Evolutionary conservation across 768 basidiomycete genomes (phyloP), one percentile per base, ranked within the genome.

Genomic region (Dendrothele bispora): DNA sequence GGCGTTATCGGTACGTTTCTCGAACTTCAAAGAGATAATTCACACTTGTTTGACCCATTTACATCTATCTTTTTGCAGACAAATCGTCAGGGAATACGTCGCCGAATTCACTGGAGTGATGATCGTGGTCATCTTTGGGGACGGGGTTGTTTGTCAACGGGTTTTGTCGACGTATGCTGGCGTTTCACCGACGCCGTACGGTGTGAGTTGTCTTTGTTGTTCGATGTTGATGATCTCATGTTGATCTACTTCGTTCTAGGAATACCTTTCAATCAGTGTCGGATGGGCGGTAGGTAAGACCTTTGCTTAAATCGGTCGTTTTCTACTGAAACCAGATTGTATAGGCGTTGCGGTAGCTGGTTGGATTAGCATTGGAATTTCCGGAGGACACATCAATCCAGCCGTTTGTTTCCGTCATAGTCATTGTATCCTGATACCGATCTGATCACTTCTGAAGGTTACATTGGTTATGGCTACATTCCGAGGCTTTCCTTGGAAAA

Each of bases 401-500:
- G 67, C 68, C 12, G 68, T 69, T 11, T 36, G n/a, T 46, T 20
- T 7, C 18, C 27, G 34, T 21, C 8, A n/a, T 14, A 25, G 30
- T 15, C 10, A 4, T 36, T 41, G 37, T 41, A 4, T 4, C 5
- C 24, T 27, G 21, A 26, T 2, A 20, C 6, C 5, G 15, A 35
- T 15, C 28, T 29, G n/a, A 27, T 42, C 15, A 32, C 30, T 22
- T 39, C 21, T 45, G 5, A 35, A 85, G 83, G 74, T 91, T 21
- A 92, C 90, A 14, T 64, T 92, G 41, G 74, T 80, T 12, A 58
- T 90, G 37, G 86, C 86, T 3, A 70, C 79, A 2, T 82, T 82
- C 62, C 80, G 89, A 52, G 75, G 74, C 38, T 91, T 92, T 64
- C 87, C 90, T 1, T 86, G 86, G 84, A 76, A 73, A 55, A 91